A percentile compares a stretch with the other conserved stretches of the same genome.
Evolutionary conservation across 371 early-diverging fungal genomes (phyloP).

Genomic region (Conidiobolus incongruus): DNA sequence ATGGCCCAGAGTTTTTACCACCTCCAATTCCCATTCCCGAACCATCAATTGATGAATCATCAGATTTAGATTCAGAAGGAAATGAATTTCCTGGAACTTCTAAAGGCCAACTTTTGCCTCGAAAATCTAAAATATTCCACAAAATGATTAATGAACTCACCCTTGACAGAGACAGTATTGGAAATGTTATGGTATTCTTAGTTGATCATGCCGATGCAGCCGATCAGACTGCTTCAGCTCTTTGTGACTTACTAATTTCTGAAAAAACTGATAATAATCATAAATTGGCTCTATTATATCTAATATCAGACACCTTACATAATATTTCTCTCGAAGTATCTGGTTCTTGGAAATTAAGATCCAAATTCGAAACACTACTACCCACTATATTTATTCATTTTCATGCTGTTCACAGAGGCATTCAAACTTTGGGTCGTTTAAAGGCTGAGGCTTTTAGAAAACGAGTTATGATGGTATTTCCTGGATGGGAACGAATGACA

Average conservation of each 20-base stretch:
- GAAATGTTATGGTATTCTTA: conserved; percentile 63
- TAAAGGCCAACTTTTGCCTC: conserved; percentile 9
- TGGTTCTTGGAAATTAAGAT: conserved; percentile 70
- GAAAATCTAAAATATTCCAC: conserved; percentile 24
- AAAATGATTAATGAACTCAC: conserved; percentile 23
- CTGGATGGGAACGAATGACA: conserved; percentile 76
- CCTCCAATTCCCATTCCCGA: conserved; percentile 28
- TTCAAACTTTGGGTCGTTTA: conserved; percentile 28
- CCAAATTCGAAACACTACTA: conserved; percentile 40
- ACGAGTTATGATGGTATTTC: conserved; percentile 32
- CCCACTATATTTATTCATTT: conserved; percentile 43
- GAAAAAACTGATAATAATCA: conserved; percentile 28
- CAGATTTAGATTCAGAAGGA: conserved; percentile 1
- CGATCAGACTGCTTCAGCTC: conserved; percentile 42
- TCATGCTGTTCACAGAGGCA: conserved; percentile 32
- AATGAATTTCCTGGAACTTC: neutral
- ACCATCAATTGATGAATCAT: conserved; percentile 33
- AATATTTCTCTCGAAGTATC: conserved; percentile 57
- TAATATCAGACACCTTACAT: conserved; percentile 70
- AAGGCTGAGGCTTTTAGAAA: conserved; percentile 62
- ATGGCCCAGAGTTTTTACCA: conserved; percentile 68
- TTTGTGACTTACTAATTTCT: conserved; percentile 31
- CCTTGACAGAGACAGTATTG: conserved; percentile 37
- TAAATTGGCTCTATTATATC: conserved; percentile 54
- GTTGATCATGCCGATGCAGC: conserved; percentile 68